Conservation (phyloP, 2,329 filamentous ascomycete species). For the Metarhizium guizhouense region DNA sequence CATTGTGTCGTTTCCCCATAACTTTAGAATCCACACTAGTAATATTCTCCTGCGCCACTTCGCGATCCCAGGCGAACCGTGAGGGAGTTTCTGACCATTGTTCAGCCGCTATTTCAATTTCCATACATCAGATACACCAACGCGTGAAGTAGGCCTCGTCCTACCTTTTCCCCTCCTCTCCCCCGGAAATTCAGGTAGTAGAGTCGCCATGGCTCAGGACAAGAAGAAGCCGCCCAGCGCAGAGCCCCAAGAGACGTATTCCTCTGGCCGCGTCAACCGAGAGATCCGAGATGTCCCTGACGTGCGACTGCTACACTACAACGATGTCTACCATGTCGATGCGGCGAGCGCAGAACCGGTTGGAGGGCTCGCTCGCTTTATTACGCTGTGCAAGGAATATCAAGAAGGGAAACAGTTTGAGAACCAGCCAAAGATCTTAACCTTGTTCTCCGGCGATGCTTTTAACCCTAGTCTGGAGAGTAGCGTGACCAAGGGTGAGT, state of each 20-base stretch:
- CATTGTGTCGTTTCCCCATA: too few species aligned
- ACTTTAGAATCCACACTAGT: too few species aligned
- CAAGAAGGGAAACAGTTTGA: slow-evolving; percentile 50
- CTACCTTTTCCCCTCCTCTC: neutral
- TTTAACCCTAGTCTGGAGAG: slow-evolving; percentile 89
- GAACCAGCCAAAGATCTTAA: slow-evolving; percentile 58
- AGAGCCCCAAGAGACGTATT: slow-evolving; percentile 16
- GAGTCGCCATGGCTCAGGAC: neutral
- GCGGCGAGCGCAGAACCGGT: slow-evolving; percentile 67
- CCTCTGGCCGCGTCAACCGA: slow-evolving; percentile 10
- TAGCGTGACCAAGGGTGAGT: slow-evolving; percentile 72
- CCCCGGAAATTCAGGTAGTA: neutral
- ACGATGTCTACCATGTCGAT: slow-evolving; percentile 90
- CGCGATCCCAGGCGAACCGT: too few species aligned
- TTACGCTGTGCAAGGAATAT: slow-evolving; percentile 70
- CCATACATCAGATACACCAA: too few species aligned
- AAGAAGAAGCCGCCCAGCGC: slow-evolving; percentile 12
- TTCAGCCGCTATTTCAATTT: too few species aligned
- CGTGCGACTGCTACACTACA: slow-evolving; percentile 79
- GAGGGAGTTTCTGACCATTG: too few species aligned
- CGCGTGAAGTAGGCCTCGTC: too few species aligned
- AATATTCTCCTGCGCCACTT: too few species aligned
- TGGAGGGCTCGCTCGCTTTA: slow-evolving; percentile 73
- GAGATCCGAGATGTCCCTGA: slow-evolving; percentile 39
- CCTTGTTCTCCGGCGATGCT: slow-evolving; percentile 84